Evolutionary conservation across 805 yeast genomes (phyloP).

Genomic region (Wickerhamiella azyma): DNA sequence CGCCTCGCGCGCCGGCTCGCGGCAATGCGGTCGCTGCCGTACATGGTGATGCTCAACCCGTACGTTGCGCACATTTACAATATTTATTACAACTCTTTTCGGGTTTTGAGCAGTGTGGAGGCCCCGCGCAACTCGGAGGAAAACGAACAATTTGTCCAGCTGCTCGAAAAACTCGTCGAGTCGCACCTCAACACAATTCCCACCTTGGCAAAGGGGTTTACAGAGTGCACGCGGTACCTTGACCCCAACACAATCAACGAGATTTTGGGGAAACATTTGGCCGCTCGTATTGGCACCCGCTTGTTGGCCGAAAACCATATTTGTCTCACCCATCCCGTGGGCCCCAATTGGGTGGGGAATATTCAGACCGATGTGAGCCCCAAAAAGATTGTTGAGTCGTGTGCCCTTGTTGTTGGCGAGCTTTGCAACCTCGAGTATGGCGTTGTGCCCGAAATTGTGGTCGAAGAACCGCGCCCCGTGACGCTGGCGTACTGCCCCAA

Average conservation of each 20-base stretch:
- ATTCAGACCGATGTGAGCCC: constrained; percentile 57
- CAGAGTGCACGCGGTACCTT: constrained; percentile 41
- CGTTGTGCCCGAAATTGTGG: constrained; percentile 44
- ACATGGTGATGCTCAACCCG: constrained; percentile 75
- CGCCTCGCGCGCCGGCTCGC: constrained; percentile 53
- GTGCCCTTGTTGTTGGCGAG: constrained; percentile 67
- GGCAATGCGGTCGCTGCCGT: constrained; percentile 64
- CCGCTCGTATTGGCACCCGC: constrained; percentile 78
- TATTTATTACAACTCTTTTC: constrained; percentile 57
- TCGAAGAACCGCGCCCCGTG: constrained; percentile 45
- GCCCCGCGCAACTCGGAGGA: constrained; percentile 38
- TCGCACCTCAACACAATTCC: constrained; percentile 78
- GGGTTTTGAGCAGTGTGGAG: constrained; percentile 32
- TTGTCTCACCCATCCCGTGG: constrained; percentile 37
- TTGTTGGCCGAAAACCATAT: constrained; percentile 77
- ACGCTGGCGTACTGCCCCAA: constrained; percentile 72
- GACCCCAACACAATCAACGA: constrained; percentile 37
- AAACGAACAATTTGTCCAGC: constrained; percentile 38
- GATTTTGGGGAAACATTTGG: constrained; percentile 63
- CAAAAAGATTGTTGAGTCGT: constrained; percentile 44
- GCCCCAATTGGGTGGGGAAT: constrained; percentile 43
- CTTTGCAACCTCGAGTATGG: constrained; percentile 76
- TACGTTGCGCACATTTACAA: constrained; percentile 66
- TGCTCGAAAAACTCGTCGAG: constrained; percentile 48
- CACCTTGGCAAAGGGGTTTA: constrained; percentile 67